Evolutionary conservation across 305 asterid species (phyloP), one percentile per base, ranked within the genome.

Genomic region (Solanum hybrid): DNA sequence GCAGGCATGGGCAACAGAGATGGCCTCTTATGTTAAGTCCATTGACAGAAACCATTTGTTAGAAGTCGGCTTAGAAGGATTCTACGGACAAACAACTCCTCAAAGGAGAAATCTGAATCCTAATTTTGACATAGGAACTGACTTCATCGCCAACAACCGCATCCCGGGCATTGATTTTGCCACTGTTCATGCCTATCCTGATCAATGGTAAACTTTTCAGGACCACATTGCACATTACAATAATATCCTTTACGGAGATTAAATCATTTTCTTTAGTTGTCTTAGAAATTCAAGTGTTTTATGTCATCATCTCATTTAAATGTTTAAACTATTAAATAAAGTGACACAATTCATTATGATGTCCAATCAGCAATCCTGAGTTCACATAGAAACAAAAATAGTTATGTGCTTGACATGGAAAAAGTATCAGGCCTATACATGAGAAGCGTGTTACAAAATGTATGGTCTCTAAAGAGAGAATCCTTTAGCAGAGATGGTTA

Each of bases 51-150:
- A 93, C 38, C 99, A 97, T 89, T 89, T 97, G 89, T 91, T 97
- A 4, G 99, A 96, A 92, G 97, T 91, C 80, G 99, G 99, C 0
- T 90, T 96, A 86, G 99, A 97, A 91, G 99, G 99, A 40, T 97
- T 97, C 90, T 97, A 95, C 71, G 98, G 98, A 6, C 95, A 89
- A 60, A 92, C 98, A 90, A 45, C 97, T 11, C 92, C 97, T 69
- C 90, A 89, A 86, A 94, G 96, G 89, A 90, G 90, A n/a, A 87
- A 71, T 12, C 90, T 93, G n/a, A 95, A 97, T 90, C 98, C 98
- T 51, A 91, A 90, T 37, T 89, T 93, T 12, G 91, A 91, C 89
- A 86, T 92, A 3, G 99, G 99, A 78, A 96, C 99, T 2, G 99
- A 78, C 78, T 97, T 96, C 92, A 92, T 97, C 38, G 93, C 95